Evolutionary conservation across 2,329 filamentous ascomycete genomes (phyloP).

Genomic region (Neonectria magnoliae): DNA sequence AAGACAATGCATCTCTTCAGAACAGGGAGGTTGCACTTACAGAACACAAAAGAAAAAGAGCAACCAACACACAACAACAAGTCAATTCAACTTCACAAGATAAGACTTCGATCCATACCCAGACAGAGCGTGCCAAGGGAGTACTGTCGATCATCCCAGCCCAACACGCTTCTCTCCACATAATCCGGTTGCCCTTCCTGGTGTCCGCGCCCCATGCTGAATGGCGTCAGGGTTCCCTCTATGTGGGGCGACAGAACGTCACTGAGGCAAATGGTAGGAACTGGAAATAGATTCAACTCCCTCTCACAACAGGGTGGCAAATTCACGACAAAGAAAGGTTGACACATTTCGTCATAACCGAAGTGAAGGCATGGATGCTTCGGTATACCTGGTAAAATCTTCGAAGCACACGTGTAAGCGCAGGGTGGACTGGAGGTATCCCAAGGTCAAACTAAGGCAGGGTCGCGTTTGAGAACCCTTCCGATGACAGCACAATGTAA

Average conservation of each 20-base stretch:
- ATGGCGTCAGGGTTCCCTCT: not conserved
- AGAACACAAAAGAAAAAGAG: no score
- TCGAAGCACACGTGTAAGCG: not conserved
- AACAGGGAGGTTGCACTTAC: no score
- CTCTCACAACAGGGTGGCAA: not conserved
- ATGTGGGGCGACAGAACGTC: not conserved
- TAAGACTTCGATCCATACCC: not conserved
- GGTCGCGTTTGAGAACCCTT: not conserved
- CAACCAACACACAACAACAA: no score
- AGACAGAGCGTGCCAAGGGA: not conserved
- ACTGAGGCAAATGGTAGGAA: not conserved
- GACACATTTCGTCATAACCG: not conserved
- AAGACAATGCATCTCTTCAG: no score
- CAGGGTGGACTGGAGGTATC: not conserved
- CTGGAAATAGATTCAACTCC: not conserved
- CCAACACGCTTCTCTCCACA: not conserved
- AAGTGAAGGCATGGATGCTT: not conserved
- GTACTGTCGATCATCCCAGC: not conserved
- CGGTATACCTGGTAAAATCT: no score
- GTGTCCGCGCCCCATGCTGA: not conserved
- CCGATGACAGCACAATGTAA: not conserved
- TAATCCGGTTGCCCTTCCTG: not conserved
- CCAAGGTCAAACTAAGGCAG: not conserved
- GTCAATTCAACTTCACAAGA: no score
- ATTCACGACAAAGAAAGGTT: not conserved